Conservation (phyloP, 2,329 filamentous ascomycete species). For the Zymoseptoria crescenta region DNA sequence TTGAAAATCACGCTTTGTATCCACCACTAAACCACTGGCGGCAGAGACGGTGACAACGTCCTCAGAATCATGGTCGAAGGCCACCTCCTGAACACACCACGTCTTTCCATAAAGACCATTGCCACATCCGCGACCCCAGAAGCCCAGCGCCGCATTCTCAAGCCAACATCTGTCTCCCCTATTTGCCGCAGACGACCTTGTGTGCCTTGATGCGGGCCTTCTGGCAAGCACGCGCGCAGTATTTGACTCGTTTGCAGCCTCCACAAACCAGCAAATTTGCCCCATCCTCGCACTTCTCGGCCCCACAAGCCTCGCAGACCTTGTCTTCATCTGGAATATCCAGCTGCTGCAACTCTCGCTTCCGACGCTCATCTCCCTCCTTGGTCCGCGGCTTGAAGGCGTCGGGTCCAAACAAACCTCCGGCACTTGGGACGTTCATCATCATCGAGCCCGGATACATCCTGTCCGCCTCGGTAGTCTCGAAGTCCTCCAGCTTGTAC, state of each 20-base stretch:
- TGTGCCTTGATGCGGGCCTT: neutral
- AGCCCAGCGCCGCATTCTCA: too few species aligned
- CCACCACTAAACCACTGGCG: too few species aligned
- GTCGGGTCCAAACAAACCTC: neutral
- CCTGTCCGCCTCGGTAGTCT: neutral
- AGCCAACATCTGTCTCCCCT: neutral
- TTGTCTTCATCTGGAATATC: conserved; percentile 83
- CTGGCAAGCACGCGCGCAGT: neutral
- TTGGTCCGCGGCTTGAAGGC: neutral
- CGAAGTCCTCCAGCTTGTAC: neutral
- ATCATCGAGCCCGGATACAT: neutral
- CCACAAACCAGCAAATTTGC: conserved; percentile 8
- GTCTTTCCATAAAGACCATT: too few species aligned
- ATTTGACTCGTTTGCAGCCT: neutral
- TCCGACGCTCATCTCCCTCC: neutral
- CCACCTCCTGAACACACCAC: too few species aligned
- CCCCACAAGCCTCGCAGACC: conserved; percentile 41
- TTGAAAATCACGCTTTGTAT: too few species aligned
- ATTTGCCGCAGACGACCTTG: neutral
- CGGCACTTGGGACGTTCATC: neutral
- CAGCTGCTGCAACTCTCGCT: conserved; percentile 37
- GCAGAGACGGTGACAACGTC: too few species aligned
- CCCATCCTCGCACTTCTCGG: conserved; percentile 36
- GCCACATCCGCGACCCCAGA: too few species aligned
- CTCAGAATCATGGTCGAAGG: too few species aligned